A percentile compares a stretch with the other conserved stretches of the same genome.
Evolutionary conservation across 164 flowering plant species (phyloP).

Genomic region (Nymphaea colorata): DNA sequence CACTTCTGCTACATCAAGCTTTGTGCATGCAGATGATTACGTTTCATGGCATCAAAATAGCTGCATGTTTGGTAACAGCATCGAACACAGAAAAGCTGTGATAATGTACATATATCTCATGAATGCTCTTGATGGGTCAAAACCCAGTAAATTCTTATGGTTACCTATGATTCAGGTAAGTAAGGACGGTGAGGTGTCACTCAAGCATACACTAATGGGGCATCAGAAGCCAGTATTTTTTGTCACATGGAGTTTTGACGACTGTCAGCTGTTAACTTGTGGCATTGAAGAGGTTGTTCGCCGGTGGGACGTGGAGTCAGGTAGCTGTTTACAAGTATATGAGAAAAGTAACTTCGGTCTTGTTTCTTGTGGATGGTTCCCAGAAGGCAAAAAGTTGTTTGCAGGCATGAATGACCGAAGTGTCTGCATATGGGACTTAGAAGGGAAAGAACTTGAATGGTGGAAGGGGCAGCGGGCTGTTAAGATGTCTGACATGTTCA

Average conservation of each 20-base stretch:
- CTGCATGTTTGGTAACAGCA: no score
- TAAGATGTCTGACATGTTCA: constrained; percentile 57
- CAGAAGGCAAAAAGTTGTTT: constrained; percentile 48
- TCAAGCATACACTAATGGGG: constrained; percentile 36
- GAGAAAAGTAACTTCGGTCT: constrained; percentile 50
- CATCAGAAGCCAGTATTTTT: constrained; percentile 49
- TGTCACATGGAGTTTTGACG: constrained; percentile 78
- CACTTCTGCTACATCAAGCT: neutral
- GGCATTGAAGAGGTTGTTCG: constrained; percentile 65
- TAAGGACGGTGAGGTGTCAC: constrained; percentile 21
- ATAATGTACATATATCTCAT: no score
- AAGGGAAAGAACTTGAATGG: constrained; percentile 67
- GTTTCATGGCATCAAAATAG: no score
- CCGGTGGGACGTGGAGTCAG: constrained; percentile 68
- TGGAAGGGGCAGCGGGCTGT: constrained; percentile 65
- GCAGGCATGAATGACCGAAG: constrained; percentile 67
- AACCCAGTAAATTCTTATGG: neutral
- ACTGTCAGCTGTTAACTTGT: constrained; percentile 65
- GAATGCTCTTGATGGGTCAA: neutral
- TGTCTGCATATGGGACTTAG: constrained; percentile 79
- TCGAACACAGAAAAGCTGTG: no score
- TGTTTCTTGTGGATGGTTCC: constrained; percentile 80
- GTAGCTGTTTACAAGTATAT: constrained; percentile 59
- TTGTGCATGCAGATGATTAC: neutral
- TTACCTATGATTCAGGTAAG: constrained; percentile 21